Evolutionary conservation across 1,139 yeast species (phyloP).

Genomic region (Diutina catenulata): DNA sequence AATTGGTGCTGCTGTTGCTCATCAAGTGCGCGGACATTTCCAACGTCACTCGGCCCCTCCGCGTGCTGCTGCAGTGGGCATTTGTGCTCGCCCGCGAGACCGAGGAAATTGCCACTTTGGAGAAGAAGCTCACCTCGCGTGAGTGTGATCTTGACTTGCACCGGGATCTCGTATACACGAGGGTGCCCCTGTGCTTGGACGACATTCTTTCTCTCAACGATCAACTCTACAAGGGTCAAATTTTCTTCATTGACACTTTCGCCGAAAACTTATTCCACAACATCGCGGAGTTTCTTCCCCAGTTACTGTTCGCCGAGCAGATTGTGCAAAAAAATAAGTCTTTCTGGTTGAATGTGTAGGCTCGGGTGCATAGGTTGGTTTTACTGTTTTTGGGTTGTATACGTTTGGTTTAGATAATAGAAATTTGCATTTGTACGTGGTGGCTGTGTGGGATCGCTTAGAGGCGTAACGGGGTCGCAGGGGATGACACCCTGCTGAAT

Average conservation of each 20-base stretch:
- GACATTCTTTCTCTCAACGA: constrained; percentile 35
- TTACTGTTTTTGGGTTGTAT: neutral
- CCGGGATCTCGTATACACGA: constrained; percentile 12
- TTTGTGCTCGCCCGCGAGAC: constrained; percentile 66
- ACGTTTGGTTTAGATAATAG: too few species aligned
- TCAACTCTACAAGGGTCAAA: constrained; percentile 59
- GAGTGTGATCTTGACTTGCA: constrained; percentile 12
- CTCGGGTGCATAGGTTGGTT: neutral
- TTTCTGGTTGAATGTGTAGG: constrained; percentile 21
- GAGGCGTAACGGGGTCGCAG: too few species aligned
- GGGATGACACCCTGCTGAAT: too few species aligned
- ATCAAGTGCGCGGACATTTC: constrained; percentile 93
- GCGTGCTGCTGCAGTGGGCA: constrained; percentile 82
- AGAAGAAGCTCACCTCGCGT: constrained; percentile 20
- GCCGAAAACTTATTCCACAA: constrained; percentile 66
- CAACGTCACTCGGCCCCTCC: constrained; percentile 72
- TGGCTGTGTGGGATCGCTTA: too few species aligned
- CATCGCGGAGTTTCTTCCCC: constrained; percentile 46
- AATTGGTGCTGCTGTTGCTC: constrained; percentile 51
- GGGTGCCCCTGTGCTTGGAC: constrained; percentile 20
- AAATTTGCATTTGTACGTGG: too few species aligned
- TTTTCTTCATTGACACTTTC: constrained; percentile 73
- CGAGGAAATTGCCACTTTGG: constrained; percentile 51
- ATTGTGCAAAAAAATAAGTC: constrained; percentile 33
- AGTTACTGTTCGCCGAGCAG: constrained; percentile 39